Percentiles rank a stretch among this genome's conserved stretches.
phyloP scores from a whole-genome alignment of 441 rosid species.

The Syzygium malaccense region DNA sequence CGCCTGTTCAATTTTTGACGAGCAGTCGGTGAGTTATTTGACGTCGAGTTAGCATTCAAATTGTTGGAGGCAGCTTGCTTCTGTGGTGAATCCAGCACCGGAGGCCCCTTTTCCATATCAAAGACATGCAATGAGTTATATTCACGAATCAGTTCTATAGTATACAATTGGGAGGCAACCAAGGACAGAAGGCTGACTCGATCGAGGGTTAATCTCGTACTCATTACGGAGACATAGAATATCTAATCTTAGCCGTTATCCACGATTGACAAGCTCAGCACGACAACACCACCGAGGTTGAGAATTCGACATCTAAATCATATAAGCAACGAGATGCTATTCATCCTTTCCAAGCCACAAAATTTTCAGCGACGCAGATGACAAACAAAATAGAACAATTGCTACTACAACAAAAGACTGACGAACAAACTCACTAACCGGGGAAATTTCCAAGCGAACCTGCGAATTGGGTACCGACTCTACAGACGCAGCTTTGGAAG shows the following conservation, averaged over 20 bases:
- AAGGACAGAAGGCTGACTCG: not conserved
- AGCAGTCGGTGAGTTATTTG: conserved; percentile 9
- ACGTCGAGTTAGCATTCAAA: conserved; percentile 15
- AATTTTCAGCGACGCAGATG: not conserved
- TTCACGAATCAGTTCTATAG: not conserved
- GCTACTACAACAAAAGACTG: not conserved
- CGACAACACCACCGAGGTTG: not conserved
- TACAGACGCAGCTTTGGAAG: conserved; percentile 11
- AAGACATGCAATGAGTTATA: not conserved
- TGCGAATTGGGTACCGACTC: conserved; percentile 29
- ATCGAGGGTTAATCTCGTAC: not conserved
- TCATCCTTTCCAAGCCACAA: not conserved
- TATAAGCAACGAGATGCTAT: not conserved
- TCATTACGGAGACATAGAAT: not conserved
- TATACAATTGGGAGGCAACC: not conserved
- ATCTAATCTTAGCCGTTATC: not conserved
- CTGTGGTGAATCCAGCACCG: conserved; percentile 12
- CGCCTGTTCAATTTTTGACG: conserved; percentile 24
- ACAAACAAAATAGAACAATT: not conserved
- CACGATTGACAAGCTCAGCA: not conserved
- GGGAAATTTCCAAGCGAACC: conserved; percentile 14
- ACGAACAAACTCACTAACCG: not conserved
- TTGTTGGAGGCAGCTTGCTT: conserved; percentile 8
- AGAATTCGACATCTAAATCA: not conserved
- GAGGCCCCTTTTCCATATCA: conserved; percentile 10